Evolutionary conservation across 2,329 filamentous ascomycete genomes (phyloP), one percentile per base, ranked within the genome.

Genomic region (Xylariomycetidae sp.): DNA sequence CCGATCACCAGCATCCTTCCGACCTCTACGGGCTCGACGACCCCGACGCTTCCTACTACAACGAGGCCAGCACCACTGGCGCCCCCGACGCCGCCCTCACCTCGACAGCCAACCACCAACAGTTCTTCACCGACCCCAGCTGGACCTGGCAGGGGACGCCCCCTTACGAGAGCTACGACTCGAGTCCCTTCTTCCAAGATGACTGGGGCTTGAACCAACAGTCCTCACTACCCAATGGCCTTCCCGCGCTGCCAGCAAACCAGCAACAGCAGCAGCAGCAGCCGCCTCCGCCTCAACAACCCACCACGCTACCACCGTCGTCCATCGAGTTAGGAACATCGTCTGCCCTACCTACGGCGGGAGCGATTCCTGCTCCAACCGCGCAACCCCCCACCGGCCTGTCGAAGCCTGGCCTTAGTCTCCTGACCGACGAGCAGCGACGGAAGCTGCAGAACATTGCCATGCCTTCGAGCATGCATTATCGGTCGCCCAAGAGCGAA

Each of bases 381-480:
- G 42, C 54, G 39, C 47, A 58, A 19, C 28, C 45, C n/a, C 47
- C 43, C 25, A 37, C 44, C 13, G 41, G 53, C 25, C 46, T 56
- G 12, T 37, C 54, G 19, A 50, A 59, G 29, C 52, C 54, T 22
- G 47, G 57, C 10, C 50, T 65, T 31, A 61, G 56, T 42, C 57
- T 56, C 4, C 59, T 81, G 34, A 79, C 73, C 22, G 68, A 69
- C 19, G 74, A 74, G 16, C 69, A 78, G 52, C 72, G 76, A 49
- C 74, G 79, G 51, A 70, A 73, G 49, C 61, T 81, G 29, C 72
- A 70, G 45, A 75, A 66, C 41, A 79, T 80, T 50, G 76, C 76
- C 45, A 81, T 81, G 75, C 76, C 77, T 10, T 61, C 70, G 16
- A 72, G 77, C 44, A 65, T 79, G 13, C 72, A 74, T 44, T 80